A percentile compares a stretch with the other conserved stretches of the same genome.
Evolutionary conservation across 805 yeast species (phyloP).

Genomic region (Candida corydali): DNA sequence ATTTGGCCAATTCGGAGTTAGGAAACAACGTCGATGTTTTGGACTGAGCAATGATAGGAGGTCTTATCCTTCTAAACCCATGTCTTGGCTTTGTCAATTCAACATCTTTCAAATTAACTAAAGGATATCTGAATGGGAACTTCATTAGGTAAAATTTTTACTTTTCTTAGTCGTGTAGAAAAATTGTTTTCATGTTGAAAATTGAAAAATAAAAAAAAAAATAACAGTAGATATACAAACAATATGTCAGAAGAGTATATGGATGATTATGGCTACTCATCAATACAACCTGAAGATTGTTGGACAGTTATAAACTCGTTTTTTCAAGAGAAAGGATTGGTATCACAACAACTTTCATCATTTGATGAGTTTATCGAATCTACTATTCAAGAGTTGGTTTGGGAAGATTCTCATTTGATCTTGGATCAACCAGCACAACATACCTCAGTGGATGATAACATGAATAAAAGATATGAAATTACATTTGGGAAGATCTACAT

Average conservation of each 20-base stretch:
- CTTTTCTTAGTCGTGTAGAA: slow-evolving; percentile 4
- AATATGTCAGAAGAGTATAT: slow-evolving; percentile 15
- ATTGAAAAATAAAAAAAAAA: slow-evolving; percentile 4
- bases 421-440: slow-evolving; percentile 99
- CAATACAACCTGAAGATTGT: slow-evolving; percentile 96
- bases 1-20: slow-evolving; percentile 27
- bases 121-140: slow-evolving; percentile 25
- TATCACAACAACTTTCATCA: slow-evolving; percentile 96
- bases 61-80: slow-evolving; percentile 37
- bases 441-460: slow-evolving; percentile 82
- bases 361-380: slow-evolving; percentile 97
- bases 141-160: not conserved
- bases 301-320: slow-evolving; percentile 98
- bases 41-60: slow-evolving; percentile 34
- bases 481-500: slow-evolving; percentile 96
- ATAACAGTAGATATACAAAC: not conserved
- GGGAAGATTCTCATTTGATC: slow-evolving; percentile 91
- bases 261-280: slow-evolving; percentile 73
- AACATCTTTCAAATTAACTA: slow-evolving; percentile 36
- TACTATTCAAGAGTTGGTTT: slow-evolving; percentile 92
- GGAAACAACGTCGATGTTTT: slow-evolving; percentile 37
- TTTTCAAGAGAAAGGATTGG: slow-evolving; percentile 94
- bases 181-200: not conserved
- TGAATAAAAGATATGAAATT: slow-evolving; percentile 90
- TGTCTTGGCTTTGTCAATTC: slow-evolving; percentile 32